phyloP scores from a whole-genome alignment of 495 filamentous ascomycete genomes.

The Parathielavia hyrcaniae region DNA sequence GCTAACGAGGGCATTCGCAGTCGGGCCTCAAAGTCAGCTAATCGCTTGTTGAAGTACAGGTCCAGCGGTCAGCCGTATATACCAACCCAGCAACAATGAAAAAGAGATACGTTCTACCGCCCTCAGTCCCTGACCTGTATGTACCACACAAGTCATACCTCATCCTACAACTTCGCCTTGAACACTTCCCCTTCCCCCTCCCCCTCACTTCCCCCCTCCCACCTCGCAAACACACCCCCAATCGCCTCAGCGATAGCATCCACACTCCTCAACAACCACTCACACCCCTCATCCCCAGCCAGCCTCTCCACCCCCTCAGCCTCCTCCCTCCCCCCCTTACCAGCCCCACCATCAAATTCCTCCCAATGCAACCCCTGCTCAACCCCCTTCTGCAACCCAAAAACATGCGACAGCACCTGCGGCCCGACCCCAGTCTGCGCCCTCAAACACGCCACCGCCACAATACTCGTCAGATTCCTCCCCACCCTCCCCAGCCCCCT shows the following conservation, averaged over 20 bases:
- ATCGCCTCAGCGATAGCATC: constrained; percentile 63
- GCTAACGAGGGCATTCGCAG: too few species aligned
- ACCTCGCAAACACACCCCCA: constrained; percentile 56
- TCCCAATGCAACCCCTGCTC: constrained; percentile 56
- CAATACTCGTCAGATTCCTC: constrained; percentile 57
- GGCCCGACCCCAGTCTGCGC: constrained; percentile 73
- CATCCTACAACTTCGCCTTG: constrained; percentile 13
- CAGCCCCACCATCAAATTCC: constrained; percentile 32
- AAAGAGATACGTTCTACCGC: neutral
- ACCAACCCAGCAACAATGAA: neutral
- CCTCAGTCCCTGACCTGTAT: neutral
- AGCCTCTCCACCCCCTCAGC: constrained; percentile 38
- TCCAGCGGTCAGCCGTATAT: neutral
- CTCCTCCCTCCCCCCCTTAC: constrained; percentile 18
- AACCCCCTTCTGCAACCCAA: constrained; percentile 64
- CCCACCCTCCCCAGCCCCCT: constrained; percentile 47
- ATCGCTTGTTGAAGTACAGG: too few species aligned
- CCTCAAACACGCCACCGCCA: constrained; percentile 63
- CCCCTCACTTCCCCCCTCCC: constrained; percentile 26
- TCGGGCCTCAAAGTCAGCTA: too few species aligned
- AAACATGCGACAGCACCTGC: constrained; percentile 70
- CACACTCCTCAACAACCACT: constrained; percentile 64
- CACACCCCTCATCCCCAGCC: constrained; percentile 64
- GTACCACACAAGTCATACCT: neutral
- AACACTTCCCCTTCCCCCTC: too few species aligned